Base-by-base conservation (phyloP, 768 basidiomycete genomes). In the Peribolospora kevripleyi region DNA sequence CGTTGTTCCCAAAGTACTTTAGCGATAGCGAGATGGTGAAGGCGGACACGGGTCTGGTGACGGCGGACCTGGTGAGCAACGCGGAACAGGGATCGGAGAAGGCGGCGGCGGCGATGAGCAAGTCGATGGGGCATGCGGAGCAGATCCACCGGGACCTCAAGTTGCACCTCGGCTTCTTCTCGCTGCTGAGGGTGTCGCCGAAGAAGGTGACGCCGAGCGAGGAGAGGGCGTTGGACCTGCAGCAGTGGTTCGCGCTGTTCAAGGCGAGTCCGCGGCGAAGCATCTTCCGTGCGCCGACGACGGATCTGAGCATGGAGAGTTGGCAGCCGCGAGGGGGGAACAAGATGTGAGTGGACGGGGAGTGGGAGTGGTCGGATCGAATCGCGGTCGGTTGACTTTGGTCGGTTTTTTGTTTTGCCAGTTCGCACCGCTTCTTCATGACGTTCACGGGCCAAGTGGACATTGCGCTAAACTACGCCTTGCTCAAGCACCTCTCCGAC, bases 1-100 rank as follows among this genome's bases (percentile, higher is more conserved):
- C 80, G 13, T 71, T 86, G 40, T 86, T 87, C 64, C 81, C 82
- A 11, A 76, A 84, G 13, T 79, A 77, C 36, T 81, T 84, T 76
- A 73, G 73, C 50, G 87, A 88, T 60, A 65, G 71, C 5, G 83
- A 84, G 64, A 73, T 83, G 48, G 85, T 84, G 60, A 71, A 77
- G 10, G 70, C 80, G 54, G 84, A 85, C 63, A 76, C 86, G 75
- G 81, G 82, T 36, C 80, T 82, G 62, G 76, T 2, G 74, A 75
- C 58, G 25, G 62, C 61, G 7, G 48, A 51, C 8, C 58, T 63
- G 25, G 41, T 53, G 10, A 51, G 56, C 13, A 55, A 47, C 36
- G 50, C 49, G 6, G 50, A 48, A 8, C 39, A 38, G 42, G 14
- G 25, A 25, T 25, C 25, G 25, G 25, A 25, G 25, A 25, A 25